These are phyloP conservation scores for Pyrus hybrid DNA, from an alignment of 331 rosid genomes.

Conservation along the genomic window DNA sequence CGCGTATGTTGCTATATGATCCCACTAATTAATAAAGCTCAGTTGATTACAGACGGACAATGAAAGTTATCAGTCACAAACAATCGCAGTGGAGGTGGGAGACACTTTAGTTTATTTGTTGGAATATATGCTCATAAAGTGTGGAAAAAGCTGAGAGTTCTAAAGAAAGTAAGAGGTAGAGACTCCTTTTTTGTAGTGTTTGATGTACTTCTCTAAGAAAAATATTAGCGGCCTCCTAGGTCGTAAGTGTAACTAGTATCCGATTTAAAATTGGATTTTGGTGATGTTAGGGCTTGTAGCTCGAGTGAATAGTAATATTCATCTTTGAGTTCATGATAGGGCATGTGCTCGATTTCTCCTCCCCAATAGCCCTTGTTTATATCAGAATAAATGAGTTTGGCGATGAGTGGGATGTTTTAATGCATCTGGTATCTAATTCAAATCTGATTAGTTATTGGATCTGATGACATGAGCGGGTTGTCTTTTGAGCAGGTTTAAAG, in stretches of 20 bases:
- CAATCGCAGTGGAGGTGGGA: constrained; percentile 17
- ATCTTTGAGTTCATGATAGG: background rate
- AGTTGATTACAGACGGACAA: background rate
- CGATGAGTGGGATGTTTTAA: background rate
- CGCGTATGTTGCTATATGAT: background rate
- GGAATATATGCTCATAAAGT: constrained; percentile 1
- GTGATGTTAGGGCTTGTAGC: background rate
- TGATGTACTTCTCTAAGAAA: background rate
- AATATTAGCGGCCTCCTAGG: background rate
- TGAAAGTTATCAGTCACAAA: background rate
- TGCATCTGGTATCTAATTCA: background rate
- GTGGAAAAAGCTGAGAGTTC: constrained; percentile 8
- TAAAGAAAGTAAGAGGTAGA: background rate
- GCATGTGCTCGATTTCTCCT: background rate
- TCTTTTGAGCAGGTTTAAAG: constrained; percentile 31
- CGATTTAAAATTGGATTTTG: background rate
- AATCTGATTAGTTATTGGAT: background rate
- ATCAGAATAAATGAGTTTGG: background rate
- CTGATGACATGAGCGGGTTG: background rate
- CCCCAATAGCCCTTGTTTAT: no score
- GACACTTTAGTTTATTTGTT: constrained; percentile 18
- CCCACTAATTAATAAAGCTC: background rate
- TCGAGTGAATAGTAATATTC: background rate
- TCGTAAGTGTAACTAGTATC: background rate
- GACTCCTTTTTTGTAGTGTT: background rate